Evolutionary conservation across 306 rosid genomes (phyloP).

Genomic region (Oemleria cerasiformis): DNA sequence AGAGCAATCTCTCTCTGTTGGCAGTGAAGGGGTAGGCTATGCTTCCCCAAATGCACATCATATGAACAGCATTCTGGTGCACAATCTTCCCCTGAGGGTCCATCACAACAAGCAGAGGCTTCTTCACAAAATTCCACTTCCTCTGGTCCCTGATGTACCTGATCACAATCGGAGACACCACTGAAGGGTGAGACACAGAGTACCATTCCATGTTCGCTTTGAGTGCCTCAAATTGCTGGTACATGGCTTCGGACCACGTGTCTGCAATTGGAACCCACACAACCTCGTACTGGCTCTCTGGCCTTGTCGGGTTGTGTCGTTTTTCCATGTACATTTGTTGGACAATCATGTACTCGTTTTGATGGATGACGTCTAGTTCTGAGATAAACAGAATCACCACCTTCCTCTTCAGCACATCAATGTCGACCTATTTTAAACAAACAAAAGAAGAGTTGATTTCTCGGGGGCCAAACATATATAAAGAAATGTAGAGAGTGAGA

Average conservation of each 20-base stretch:
- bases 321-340: constrained; percentile 38
- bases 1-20: constrained; percentile 47
- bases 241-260: constrained; percentile 19
- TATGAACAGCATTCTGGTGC: constrained; percentile 56
- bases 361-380: constrained; percentile 32
- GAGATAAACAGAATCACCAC: constrained; percentile 45
- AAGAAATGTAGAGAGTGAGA: neutral
- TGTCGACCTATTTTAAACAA: constrained; percentile 1
- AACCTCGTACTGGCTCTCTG: constrained; percentile 47
- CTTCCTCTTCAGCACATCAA: constrained; percentile 18
- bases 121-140: constrained; percentile 51
- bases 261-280: constrained; percentile 64
- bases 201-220: constrained; percentile 46
- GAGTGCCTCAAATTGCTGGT: constrained; percentile 14
- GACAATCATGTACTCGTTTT: constrained; percentile 30
- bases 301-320: constrained; percentile 20
- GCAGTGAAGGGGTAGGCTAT: constrained; percentile 51
- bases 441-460: neutral
- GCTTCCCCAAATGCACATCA: constrained; percentile 85
- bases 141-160: constrained; percentile 46
- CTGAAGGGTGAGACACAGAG: constrained; percentile 39
- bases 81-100: constrained; percentile 54
- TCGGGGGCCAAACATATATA: neutral
- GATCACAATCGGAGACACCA: constrained; percentile 34
- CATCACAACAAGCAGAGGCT: constrained; percentile 54